Evolutionary conservation across 257 asterid genomes (phyloP).

Genomic region (Lycium ferocissimum): DNA sequence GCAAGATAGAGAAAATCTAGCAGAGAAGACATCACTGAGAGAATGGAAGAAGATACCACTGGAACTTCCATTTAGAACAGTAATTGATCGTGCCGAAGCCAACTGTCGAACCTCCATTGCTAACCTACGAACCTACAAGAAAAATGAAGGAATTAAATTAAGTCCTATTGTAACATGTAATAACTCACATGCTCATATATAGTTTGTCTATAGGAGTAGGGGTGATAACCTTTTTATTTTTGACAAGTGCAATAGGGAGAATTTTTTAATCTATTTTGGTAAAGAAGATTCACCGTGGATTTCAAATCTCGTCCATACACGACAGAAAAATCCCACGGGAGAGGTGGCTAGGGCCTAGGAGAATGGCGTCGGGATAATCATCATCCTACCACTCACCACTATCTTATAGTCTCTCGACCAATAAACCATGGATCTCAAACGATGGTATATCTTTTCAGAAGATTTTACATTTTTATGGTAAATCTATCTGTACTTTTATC

Average conservation of each 20-base stretch:
- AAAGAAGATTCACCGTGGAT: background rate
- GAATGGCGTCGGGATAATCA: background rate
- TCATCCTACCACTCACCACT: slow-evolving; percentile 2
- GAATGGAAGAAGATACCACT: slow-evolving; percentile 39
- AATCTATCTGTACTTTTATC: background rate
- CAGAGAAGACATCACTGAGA: background rate
- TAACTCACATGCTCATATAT: background rate
- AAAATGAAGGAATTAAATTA: background rate
- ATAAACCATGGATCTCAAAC: background rate
- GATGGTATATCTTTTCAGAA: background rate
- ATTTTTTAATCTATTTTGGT: background rate
- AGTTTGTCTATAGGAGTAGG: background rate
- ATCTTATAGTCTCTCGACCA: background rate
- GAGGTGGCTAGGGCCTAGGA: background rate
- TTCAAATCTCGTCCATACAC: background rate
- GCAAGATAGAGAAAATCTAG: slow-evolving; percentile 35
- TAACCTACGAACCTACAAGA: slow-evolving; percentile 71
- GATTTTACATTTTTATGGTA: background rate
- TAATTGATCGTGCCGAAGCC: slow-evolving; percentile 65
- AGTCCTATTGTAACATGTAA: background rate
- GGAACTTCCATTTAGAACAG: slow-evolving; percentile 71
- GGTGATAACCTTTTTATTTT: background rate
- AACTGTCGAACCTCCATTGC: slow-evolving; percentile 74
- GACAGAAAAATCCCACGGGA: background rate
- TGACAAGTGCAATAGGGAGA: background rate